These are phyloP conservation scores for Solanum medicagineum DNA, from an alignment of 257 asterid species.

Conservation along the genomic window DNA sequence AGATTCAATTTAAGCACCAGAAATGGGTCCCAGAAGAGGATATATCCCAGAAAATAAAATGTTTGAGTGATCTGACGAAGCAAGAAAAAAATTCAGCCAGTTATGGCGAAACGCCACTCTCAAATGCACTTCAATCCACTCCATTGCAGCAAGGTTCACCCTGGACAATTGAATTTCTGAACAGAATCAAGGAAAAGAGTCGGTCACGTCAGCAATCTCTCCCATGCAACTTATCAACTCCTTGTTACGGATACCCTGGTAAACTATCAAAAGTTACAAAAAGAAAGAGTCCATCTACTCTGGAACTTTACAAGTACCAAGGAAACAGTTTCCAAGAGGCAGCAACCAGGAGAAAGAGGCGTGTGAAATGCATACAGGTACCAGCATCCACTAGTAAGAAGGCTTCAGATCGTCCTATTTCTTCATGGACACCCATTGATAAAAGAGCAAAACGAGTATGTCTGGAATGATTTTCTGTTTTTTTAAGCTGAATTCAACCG, in stretches of 20 bases:
- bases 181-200: conserved; percentile 83
- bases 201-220: conserved; percentile 50
- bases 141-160: conserved; percentile 58
- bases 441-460: conserved; percentile 78
- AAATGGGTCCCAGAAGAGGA: conserved; percentile 24
- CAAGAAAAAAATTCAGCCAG: conserved; percentile 18
- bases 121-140: conserved; percentile 57
- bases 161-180: conserved; percentile 83
- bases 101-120: conserved; percentile 50
- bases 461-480: not conserved
- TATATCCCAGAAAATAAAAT: conserved; percentile 12
- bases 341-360: conserved; percentile 39
- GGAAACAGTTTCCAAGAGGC: conserved; percentile 40
- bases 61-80: conserved; percentile 14
- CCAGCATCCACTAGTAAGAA: conserved; percentile 28
- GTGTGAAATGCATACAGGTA: conserved; percentile 31
- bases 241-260: conserved; percentile 26
- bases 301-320: conserved; percentile 66
- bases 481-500: not conserved
- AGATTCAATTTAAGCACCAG: conserved; percentile 9
- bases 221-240: conserved; percentile 42
- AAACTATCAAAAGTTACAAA: conserved; percentile 36
- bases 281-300: conserved; percentile 75
- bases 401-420: conserved; percentile 29
- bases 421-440: conserved; percentile 69